Conservation (phyloP, 2,329 filamentous ascomycete genomes). For the Pseudocercospora cruenta region DNA sequence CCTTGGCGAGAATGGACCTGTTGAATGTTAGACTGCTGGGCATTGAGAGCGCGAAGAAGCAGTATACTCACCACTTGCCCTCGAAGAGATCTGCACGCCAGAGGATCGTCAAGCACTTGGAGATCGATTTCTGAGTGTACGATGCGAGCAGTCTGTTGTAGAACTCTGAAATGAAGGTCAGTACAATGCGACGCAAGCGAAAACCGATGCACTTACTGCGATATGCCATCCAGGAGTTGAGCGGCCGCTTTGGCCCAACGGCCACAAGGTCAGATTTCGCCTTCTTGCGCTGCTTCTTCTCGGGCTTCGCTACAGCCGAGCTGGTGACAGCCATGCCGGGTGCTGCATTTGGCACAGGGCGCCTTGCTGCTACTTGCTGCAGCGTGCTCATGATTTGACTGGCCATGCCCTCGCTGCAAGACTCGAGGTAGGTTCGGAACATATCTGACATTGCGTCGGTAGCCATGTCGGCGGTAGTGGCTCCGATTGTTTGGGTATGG, state of each 20-base stretch:
- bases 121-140: slow-evolving; percentile 55
- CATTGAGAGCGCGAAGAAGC: no score
- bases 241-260: slow-evolving; percentile 15
- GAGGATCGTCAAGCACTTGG: slow-evolving; percentile 52
- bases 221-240: slow-evolving; percentile 27
- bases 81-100: slow-evolving; percentile 56
- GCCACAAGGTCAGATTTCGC: slow-evolving; percentile 19
- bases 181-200: no score
- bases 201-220: slow-evolving; percentile 2
- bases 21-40: no score
- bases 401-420: slow-evolving; percentile 14
- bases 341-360: slow-evolving; percentile 22
- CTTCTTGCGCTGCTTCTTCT: slow-evolving; percentile 28
- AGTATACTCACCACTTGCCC: not conserved
- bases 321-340: slow-evolving; percentile 21
- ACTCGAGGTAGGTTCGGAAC: slow-evolving; percentile 25
- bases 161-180: slow-evolving; percentile 7
- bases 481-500: slow-evolving; percentile 32
- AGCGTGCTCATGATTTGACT: no score
- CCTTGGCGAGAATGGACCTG: slow-evolving; percentile 52
- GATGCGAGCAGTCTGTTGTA: slow-evolving; percentile 22
- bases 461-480: slow-evolving; percentile 30
- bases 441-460: slow-evolving; percentile 24
- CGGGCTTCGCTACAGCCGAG: slow-evolving; percentile 16
- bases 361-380: not conserved